Evolutionary conservation across 2,329 filamentous ascomycete species (phyloP), one percentile per base, ranked within the genome.

Genomic region (Blastomyces gilchristii): DNA sequence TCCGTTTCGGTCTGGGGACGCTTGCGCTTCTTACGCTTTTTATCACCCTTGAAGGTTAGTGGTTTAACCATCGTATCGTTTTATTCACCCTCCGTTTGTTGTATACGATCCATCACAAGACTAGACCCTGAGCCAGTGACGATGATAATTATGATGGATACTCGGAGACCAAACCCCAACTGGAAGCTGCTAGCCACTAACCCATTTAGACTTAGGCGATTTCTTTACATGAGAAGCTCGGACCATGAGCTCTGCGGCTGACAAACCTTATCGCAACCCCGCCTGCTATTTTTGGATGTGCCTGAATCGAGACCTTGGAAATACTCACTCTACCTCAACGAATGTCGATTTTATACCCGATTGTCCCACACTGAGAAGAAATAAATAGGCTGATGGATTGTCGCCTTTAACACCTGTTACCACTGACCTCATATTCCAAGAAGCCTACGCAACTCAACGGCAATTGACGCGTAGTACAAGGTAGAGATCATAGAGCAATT

Each of bases 31-130:
- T 94, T 96, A 64, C 85, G 79, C 79, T 94, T 94, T 77, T 95
- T 97, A 79, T 99, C 94, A 81, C 94, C 94, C 79, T 99, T 99
- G 82, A 99, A 99, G 58, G 86, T 82, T 64, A 99, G 84, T 58
- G 93, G 87, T 75, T 96, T 97, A 69, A 96, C 75, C 76, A 76
- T 77, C 64, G 69, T 72, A 57, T n/a, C 8, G 5, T 3, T 62
- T 43, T 28, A 18, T n/a, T 34, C 49, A 4, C 16, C 9, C 18
- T 39, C 28, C 3, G n/a, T 28, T 59, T 34, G 43, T 28, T 47
- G 3, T 47, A 25, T 49, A 22, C 22, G n/a, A 14, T 39, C n/a
- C n/a, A 49, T 2, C 47, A n/a, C 4, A 8, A 3, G 12, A 12
- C 25, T 14, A 14, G 50, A 16, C 37, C 9, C 37, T 12, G 37